These are phyloP conservation scores for Marchantia polymorpha DNA, from an alignment of 225 moss, liverwort and hornwort species.

Conservation along the genomic window DNA sequence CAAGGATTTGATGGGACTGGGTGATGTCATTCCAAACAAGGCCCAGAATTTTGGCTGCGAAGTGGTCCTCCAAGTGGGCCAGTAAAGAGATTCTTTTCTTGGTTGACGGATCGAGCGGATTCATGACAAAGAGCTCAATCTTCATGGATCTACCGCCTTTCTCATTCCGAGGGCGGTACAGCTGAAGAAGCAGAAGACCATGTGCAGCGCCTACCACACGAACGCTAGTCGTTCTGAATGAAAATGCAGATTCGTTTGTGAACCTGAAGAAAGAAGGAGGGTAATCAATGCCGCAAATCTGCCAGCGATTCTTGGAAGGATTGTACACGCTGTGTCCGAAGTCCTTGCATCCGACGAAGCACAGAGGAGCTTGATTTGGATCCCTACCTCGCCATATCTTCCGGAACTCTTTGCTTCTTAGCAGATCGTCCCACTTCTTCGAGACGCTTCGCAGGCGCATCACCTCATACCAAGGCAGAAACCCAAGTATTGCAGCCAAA, in stretches of 20 bases:
- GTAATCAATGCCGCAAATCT: not conserved
- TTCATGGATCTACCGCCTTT: not conserved
- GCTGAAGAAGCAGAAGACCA: not conserved
- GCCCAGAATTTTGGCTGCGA: not conserved
- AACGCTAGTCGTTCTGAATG: not conserved
- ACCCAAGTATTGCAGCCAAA: not conserved
- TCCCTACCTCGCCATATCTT: not conserved
- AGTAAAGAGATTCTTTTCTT: not conserved
- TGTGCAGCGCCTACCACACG: not conserved
- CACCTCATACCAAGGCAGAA: not conserved
- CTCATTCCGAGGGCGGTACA: not conserved
- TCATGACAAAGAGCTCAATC: not conserved
- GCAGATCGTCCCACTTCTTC: not conserved
- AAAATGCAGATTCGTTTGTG: not conserved
- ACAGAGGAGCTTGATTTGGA: not conserved
- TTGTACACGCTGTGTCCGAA: not conserved
- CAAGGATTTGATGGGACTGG: not conserved
- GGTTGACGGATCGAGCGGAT: not conserved
- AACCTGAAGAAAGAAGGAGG: not conserved
- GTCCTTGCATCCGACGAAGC: not conserved
- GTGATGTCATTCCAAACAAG: not conserved
- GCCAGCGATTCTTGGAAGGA: not conserved
- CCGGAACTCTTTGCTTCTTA: not conserved
- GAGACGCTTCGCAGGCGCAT: not conserved
- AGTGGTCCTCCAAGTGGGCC: not conserved